phyloP scores from a whole-genome alignment of 805 yeast species.

The Priceomyces haplophilus region DNA sequence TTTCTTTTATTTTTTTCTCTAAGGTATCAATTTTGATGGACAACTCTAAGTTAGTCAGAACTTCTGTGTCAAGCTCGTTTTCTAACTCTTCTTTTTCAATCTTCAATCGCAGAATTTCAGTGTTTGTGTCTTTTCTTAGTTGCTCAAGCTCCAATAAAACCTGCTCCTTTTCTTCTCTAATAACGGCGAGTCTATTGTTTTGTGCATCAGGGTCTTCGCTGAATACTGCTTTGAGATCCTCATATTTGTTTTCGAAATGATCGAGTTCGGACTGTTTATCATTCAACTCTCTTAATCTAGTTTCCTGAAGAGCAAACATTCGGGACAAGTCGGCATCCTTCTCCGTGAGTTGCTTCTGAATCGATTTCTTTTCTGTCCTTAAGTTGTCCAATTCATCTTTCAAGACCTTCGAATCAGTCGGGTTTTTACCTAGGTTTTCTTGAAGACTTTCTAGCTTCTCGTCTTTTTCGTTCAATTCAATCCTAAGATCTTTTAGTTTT shows the following conservation, averaged over 20 bases:
- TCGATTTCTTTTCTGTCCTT: slow-evolving; percentile 2
- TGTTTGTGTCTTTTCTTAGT: slow-evolving; percentile 14
- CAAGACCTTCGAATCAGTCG: slow-evolving; percentile 4
- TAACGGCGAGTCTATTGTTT: slow-evolving; percentile 19
- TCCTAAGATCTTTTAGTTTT: slow-evolving; percentile 10
- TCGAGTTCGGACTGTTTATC: background rate
- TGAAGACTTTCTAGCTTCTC: slow-evolving; percentile 1
- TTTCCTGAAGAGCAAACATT: slow-evolving; percentile 1
- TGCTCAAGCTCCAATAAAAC: slow-evolving; percentile 19
- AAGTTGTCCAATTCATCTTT: slow-evolving; percentile 9
- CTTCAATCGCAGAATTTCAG: slow-evolving; percentile 4
- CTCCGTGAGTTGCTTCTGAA: background rate
- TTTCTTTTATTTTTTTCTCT: background rate
- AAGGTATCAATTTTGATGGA: slow-evolving; percentile 2
- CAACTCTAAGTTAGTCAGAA: slow-evolving; percentile 2
- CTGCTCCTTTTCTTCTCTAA: slow-evolving; percentile 17
- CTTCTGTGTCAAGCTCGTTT: slow-evolving; percentile 3
- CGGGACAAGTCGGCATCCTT: slow-evolving; percentile 1
- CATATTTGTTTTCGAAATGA: background rate
- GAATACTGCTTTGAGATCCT: background rate
- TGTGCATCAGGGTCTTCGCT: slow-evolving; percentile 18
- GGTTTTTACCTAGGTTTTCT: background rate
- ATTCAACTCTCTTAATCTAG: background rate
- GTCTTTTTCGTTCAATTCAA: slow-evolving; percentile 10
- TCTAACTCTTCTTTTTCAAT: slow-evolving; percentile 1